A percentile compares a stretch with the other conserved stretches of the same genome.
phyloP scores from a whole-genome alignment of 2,329 filamentous ascomycete genomes.

The Ceratocystis destructans region DNA sequence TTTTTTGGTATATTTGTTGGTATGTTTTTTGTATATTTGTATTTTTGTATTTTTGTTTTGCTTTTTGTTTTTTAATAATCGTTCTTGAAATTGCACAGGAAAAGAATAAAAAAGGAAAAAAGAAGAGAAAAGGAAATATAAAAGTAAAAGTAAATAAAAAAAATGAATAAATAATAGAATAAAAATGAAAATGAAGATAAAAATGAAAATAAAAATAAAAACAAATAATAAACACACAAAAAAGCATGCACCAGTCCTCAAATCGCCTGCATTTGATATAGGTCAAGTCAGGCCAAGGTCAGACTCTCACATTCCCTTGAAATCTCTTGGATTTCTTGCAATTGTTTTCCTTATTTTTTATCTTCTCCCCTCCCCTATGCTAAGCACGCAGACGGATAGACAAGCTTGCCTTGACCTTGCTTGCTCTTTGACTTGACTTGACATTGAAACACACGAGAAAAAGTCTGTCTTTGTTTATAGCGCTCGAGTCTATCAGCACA shows the following conservation, averaged over 20 bases:
- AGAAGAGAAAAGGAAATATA: neutral
- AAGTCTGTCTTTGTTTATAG: neutral
- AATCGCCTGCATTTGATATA: neutral
- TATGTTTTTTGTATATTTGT: too few species aligned
- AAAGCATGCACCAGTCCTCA: too few species aligned
- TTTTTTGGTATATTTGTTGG: too few species aligned
- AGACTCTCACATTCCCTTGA: constrained; percentile 1
- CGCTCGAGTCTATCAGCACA: neutral
- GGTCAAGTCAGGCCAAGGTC: neutral
- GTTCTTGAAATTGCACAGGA: neutral
- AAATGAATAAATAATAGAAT: too few species aligned
- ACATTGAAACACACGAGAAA: constrained; percentile 1
- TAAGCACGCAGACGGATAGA: neutral
- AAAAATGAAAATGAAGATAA: too few species aligned
- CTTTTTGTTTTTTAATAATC: neutral
- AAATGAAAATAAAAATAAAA: too few species aligned
- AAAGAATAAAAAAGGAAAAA: neutral
- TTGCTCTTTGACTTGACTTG: neutral
- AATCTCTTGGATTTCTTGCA: neutral
- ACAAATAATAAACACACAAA: too few species aligned
- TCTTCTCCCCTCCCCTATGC: neutral
- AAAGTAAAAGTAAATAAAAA: too few species aligned
- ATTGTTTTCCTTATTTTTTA: neutral
- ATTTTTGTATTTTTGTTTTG: too few species aligned
- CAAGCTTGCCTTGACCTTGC: neutral